A percentile compares a stretch with the other conserved stretches of the same genome.
Evolutionary conservation across 495 filamentous ascomycete species (phyloP).

Genomic region (Aspergillus mulundensis): DNA sequence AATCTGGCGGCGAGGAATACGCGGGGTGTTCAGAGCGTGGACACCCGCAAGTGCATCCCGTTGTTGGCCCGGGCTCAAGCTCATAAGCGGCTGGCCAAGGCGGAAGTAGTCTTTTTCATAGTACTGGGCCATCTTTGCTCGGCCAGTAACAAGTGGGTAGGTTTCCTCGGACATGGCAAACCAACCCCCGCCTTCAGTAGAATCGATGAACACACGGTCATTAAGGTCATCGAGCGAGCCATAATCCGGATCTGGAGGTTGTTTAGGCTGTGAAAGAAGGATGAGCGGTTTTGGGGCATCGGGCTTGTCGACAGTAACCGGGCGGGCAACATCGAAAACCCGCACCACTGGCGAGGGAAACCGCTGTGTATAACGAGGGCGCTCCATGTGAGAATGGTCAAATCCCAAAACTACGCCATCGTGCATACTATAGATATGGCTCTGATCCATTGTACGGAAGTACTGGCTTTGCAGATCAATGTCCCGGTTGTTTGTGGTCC

Average conservation of each 20-base stretch:
- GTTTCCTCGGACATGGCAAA: constrained; percentile 86
- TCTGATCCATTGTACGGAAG: constrained; percentile 70
- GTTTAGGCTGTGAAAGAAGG: constrained; percentile 78
- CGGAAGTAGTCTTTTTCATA: constrained; percentile 56
- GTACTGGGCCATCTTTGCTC: constrained; percentile 60
- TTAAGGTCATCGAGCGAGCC: constrained; percentile 53
- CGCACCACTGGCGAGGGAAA: constrained; percentile 80
- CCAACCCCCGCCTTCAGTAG: constrained; percentile 80
- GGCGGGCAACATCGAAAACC: constrained; percentile 86
- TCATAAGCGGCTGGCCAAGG: constrained; percentile 38
- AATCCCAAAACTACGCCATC: constrained; percentile 85
- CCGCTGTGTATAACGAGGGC: constrained; percentile 59
- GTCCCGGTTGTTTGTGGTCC: constrained; percentile 90
- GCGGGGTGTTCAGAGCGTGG: constrained; percentile 44
- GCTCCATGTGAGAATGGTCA: constrained; percentile 56
- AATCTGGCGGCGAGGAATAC: constrained; percentile 30
- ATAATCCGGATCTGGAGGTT: constrained; percentile 58
- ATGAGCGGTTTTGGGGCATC: constrained; percentile 61
- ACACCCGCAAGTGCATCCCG: constrained; percentile 51
- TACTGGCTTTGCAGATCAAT: constrained; percentile 84
- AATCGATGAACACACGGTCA: constrained; percentile 78
- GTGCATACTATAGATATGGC: constrained; percentile 81
- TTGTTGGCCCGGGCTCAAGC: constrained; percentile 38
- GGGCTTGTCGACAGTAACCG: constrained; percentile 51
- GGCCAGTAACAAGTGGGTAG: constrained; percentile 77